Base-by-base conservation (phyloP, 2,329 filamentous ascomycete species). In the Diaporthe sp. region DNA sequence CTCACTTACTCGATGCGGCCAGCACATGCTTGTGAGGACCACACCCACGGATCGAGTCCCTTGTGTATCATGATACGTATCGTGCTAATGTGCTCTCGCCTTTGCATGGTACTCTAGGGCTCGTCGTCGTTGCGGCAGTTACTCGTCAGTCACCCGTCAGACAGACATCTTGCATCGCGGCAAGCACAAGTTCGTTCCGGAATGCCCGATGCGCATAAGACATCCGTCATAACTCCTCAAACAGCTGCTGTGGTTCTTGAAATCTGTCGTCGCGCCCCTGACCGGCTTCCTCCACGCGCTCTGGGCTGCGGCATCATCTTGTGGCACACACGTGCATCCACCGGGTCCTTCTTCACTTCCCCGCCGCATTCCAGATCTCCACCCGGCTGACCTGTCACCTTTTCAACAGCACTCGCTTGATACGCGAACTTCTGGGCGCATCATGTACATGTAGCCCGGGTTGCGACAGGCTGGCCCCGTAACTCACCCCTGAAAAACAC, bases 281-380 rank as follows among this genome's bases (percentile, higher is more conserved):
- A 51, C 31, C 51, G 71, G 31, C 57, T 70, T 42, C 67, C 60
- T 57, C 74, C 65, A 70, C 49, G 65, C 65, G 65, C 49, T 70
- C 34, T 70, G 65, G 65, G 34, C 65, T 49, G 61, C 61, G 61
- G 61, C 61, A 67, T 34, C 61, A 67, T 67, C 61, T 70, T 70
- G 65, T 70, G 65, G 65, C 37, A 70, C 65, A 70, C 65, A 53
- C 31, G n/a, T 68, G 65, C 71, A 74, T 57, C 67, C 58, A 67
- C 58, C 58, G 65, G 60, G 42, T 51, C 47, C 44, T 47, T 34
- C 34, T 61, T 70, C 61, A 60, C 47, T 63, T 76, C 60, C 61
- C 75, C 72, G 75, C 58, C 51, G 72, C 60, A 72, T 70, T 73
- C 51, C 68, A 76, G 75, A 76, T 76, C 75, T 74, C 74, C 74